phyloP scores from a whole-genome alignment of 129 eudicot genomes.

The Lonicera japonica region DNA sequence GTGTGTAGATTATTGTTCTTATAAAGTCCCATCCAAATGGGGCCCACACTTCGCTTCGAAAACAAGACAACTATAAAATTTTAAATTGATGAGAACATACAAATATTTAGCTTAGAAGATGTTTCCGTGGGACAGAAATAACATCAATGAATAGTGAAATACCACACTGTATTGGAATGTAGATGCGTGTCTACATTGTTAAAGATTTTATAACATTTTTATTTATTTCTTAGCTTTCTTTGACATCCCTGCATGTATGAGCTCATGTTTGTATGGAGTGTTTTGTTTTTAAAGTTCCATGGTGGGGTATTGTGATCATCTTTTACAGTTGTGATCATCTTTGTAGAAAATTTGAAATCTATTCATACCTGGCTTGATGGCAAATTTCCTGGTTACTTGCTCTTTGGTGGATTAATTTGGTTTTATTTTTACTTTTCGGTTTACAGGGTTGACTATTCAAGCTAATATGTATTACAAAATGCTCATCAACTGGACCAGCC shows the following conservation, averaged over 20 bases:
- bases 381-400: background rate
- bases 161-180: background rate
- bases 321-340: background rate
- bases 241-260: background rate
- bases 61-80: too few species aligned
- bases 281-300: background rate
- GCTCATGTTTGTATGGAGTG: background rate
- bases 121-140: too few species aligned
- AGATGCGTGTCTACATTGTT: background rate
- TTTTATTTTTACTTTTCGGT: background rate
- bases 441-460: constrained; percentile 81
- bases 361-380: background rate
- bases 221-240: background rate
- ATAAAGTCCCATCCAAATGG: too few species aligned
- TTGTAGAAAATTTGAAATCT: background rate
- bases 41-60: too few species aligned
- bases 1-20: too few species aligned
- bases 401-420: background rate
- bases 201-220: background rate
- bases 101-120: background rate
- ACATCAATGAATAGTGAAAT: background rate
- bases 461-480: constrained; percentile 83
- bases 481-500: constrained; percentile 96
- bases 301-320: background rate
- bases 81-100: background rate